Evolutionary conservation across 1,284 basidiomycete species (phyloP).

Genomic region (Pseudozyma sp.): DNA sequence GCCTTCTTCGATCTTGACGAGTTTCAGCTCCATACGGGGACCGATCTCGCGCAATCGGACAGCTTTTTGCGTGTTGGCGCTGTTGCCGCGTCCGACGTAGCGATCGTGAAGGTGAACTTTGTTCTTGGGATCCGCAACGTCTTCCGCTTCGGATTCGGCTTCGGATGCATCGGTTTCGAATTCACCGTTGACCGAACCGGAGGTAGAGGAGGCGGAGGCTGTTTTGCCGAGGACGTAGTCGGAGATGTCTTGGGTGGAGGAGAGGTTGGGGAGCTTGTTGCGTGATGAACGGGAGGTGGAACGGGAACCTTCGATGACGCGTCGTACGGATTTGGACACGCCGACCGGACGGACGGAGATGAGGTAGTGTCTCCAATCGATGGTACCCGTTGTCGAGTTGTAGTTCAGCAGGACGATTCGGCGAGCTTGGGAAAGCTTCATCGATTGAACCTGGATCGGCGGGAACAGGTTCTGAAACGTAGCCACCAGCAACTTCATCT

Average conservation of each 20-base stretch:
- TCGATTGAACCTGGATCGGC: conserved; percentile 79
- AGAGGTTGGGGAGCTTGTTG: conserved; percentile 77
- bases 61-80: conserved; percentile 87
- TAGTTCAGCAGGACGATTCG: conserved; percentile 94
- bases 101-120: conserved; percentile 85
- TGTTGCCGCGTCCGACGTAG: conserved; percentile 94
- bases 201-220: conserved; percentile 69
- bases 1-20: conserved; percentile 96
- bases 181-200: conserved; percentile 72
- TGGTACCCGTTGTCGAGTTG: conserved; percentile 83
- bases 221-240: conserved; percentile 89
- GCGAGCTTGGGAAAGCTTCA: conserved; percentile 70
- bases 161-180: conserved; percentile 72
- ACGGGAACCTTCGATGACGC: conserved; percentile 80
- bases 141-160: conserved; percentile 81
- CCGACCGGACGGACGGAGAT: conserved; percentile 96
- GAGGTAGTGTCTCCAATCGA: conserved; percentile 93
- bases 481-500: conserved; percentile 77
- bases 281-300: conserved; percentile 33
- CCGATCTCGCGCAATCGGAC: conserved; percentile 93
- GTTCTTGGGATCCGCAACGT: conserved; percentile 75
- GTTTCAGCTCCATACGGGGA: conserved; percentile 89
- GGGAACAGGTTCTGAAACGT: conserved; percentile 89
- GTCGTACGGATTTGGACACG: conserved; percentile 89
- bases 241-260: conserved; percentile 90